Conservation (phyloP, 2,329 filamentous ascomycete species). For the Penicillium sp. region DNA sequence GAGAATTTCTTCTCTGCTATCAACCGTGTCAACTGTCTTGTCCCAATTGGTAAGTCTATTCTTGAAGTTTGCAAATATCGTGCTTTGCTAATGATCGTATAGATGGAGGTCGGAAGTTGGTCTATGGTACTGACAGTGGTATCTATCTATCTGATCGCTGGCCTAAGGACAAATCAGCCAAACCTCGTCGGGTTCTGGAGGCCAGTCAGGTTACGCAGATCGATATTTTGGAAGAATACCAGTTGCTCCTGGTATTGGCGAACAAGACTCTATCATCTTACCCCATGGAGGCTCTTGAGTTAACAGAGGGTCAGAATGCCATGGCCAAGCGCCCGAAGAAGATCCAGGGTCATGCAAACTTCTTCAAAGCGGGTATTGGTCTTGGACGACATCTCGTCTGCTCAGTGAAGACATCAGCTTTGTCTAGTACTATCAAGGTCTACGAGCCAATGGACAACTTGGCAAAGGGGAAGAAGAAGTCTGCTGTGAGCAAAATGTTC, state of each 20-base stretch:
- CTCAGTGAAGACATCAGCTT: conserved; percentile 88
- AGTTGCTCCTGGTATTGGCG: conserved; percentile 83
- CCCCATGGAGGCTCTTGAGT: conserved; percentile 79
- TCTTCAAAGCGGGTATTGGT: conserved; percentile 97
- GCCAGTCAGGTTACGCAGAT: conserved; percentile 87
- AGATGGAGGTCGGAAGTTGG: conserved; percentile 93
- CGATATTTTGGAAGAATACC: conserved; percentile 93
- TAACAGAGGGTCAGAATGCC: conserved; percentile 70
- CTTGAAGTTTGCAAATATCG: not conserved
- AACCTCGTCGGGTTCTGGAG: conserved; percentile 82
- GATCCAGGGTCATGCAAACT: conserved; percentile 95
- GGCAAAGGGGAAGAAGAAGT: conserved; percentile 92
- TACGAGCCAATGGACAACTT: conserved; percentile 96
- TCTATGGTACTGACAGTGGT: conserved; percentile 91
- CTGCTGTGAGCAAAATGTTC: conserved; percentile 94
- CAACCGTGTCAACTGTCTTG: conserved; percentile 91
- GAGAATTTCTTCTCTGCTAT: conserved; percentile 87
- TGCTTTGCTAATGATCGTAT: conserved; percentile 16
- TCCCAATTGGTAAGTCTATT: conserved; percentile 72
- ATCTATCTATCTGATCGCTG: conserved; percentile 91
- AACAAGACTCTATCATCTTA: conserved; percentile 94
- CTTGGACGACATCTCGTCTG: conserved; percentile 92
- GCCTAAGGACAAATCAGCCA: conserved; percentile 71
- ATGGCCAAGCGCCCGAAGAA: conserved; percentile 86
- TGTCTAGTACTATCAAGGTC: conserved; percentile 98